Evolutionary conservation across 768 basidiomycete species (phyloP).

Genomic region (Lentinula detonsa): DNA sequence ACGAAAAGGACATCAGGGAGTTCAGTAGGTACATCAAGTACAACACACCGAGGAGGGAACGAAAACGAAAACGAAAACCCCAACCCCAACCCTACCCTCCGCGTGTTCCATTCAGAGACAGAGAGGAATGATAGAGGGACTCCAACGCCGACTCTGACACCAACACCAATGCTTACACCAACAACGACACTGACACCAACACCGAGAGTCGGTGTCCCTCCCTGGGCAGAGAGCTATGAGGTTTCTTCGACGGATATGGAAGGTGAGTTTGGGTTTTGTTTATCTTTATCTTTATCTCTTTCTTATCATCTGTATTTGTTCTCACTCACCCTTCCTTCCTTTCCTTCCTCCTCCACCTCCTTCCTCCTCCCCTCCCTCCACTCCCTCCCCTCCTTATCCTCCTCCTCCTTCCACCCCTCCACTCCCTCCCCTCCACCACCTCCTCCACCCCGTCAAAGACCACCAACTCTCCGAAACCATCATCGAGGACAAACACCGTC

Average conservation of each 20-base stretch:
- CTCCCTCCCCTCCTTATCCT: background rate
- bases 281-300: background rate
- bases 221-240: constrained; percentile 72
- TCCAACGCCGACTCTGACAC: too few relatives aligned
- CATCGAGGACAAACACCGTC: constrained; percentile 81
- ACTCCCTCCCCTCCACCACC: background rate
- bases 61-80: constrained; percentile 10
- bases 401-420: too few relatives aligned
- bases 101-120: constrained; percentile 44
- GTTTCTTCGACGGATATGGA: constrained; percentile 51
- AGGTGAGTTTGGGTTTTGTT: constrained; percentile 27
- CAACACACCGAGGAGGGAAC: too few relatives aligned
- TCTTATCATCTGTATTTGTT: too few relatives aligned
- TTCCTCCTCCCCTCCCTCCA: background rate
- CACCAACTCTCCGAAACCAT: constrained; percentile 70
- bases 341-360: too few relatives aligned
- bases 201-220: constrained; percentile 46
- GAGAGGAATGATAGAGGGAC: constrained; percentile 46
- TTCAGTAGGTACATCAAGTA: too few relatives aligned
- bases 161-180: too few relatives aligned
- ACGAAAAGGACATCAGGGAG: too few relatives aligned
- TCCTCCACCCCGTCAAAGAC: constrained; percentile 22
- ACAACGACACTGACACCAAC: too few relatives aligned
- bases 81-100: constrained; percentile 29
- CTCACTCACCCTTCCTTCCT: too few relatives aligned